These are phyloP conservation scores for Saccharomyces jurei DNA, from an alignment of 805 yeast genomes.

Conservation along the genomic window DNA sequence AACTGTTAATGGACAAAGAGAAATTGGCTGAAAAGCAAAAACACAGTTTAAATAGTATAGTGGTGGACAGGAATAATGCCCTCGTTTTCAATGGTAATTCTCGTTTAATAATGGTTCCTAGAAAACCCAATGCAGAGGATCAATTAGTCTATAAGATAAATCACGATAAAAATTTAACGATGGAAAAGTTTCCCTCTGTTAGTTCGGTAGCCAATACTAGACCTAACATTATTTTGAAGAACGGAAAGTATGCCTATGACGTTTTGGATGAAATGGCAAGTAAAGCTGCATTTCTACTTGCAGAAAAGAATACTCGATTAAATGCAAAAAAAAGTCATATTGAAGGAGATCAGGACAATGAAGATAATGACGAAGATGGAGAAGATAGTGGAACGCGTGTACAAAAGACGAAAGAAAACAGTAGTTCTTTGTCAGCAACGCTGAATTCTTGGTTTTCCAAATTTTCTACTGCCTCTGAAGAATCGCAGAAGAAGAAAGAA, in stretches of 20 bases:
- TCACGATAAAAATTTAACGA: conserved; percentile 2
- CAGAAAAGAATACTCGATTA: conserved; percentile 5
- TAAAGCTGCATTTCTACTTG: conserved; percentile 12
- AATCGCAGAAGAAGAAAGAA: conserved; percentile 4
- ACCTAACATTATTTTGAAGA: conserved; percentile 12
- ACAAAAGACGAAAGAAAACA: background rate
- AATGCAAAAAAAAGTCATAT: background rate
- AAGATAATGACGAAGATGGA: background rate
- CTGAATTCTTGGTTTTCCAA: conserved; percentile 1
- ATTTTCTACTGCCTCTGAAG: background rate
- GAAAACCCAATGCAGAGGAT: conserved; percentile 9
- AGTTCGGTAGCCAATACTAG: conserved; percentile 11
- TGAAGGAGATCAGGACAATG: background rate
- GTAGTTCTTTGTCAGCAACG: background rate
- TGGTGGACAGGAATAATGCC: conserved; percentile 2
- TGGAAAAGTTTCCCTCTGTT: conserved; percentile 8
- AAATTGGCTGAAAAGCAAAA: background rate
- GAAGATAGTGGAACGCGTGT: background rate
- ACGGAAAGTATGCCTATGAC: conserved; percentile 23
- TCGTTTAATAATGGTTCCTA: conserved; percentile 15
- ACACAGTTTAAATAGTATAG: background rate
- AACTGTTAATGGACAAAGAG: conserved; percentile 6
- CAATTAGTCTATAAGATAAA: conserved; percentile 9
- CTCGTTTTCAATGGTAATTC: conserved; percentile 21
- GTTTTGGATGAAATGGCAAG: conserved; percentile 20